phyloP scores from a whole-genome alignment of 768 basidiomycete genomes.

The Coprinopsis sp. region DNA sequence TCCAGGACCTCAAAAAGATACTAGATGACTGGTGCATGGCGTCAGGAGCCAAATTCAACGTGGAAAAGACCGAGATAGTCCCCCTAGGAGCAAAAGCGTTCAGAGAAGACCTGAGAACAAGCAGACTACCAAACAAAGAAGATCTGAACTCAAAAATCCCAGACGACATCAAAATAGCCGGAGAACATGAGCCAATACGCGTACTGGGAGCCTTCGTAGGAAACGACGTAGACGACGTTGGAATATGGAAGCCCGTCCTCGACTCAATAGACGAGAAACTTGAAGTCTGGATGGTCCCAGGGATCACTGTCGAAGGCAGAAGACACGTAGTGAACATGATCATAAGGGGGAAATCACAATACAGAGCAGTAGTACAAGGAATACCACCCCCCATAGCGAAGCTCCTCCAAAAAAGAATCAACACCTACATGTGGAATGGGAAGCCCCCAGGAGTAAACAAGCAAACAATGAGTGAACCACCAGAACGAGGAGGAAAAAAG shows the following conservation, averaged over 20 bases:
- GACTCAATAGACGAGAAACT: conserved; percentile 21
- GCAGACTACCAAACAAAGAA: neutral
- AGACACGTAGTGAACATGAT: conserved; percentile 19
- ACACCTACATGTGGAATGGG: conserved; percentile 22
- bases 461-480: conserved; percentile 9
- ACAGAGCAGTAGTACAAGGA: conserved; percentile 21
- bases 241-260: conserved; percentile 21
- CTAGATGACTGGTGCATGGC: conserved; percentile 37
- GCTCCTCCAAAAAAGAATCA: conserved; percentile 14
- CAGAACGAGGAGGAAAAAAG: conserved; percentile 8
- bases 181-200: conserved; percentile 25
- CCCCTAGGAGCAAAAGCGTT: conserved; percentile 25
- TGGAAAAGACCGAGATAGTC: conserved; percentile 36
- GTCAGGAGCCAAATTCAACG: conserved; percentile 38
- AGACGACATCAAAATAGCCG: conserved; percentile 22
- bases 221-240: conserved; percentile 18
- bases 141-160: conserved; percentile 12
- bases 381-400: conserved; percentile 21
- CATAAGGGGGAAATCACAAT: conserved; percentile 21
- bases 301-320: conserved; percentile 20
- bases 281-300: conserved; percentile 17
- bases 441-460: neutral
- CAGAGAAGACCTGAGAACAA: conserved; percentile 2
- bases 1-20: conserved; percentile 18
- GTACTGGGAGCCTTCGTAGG: conserved; percentile 32